Percentiles rank a stretch among this genome's conserved stretches.
These are phyloP conservation scores for Penicillium riverlandense DNA, from an alignment of 495 filamentous ascomycete genomes.

Conservation along the genomic window DNA sequence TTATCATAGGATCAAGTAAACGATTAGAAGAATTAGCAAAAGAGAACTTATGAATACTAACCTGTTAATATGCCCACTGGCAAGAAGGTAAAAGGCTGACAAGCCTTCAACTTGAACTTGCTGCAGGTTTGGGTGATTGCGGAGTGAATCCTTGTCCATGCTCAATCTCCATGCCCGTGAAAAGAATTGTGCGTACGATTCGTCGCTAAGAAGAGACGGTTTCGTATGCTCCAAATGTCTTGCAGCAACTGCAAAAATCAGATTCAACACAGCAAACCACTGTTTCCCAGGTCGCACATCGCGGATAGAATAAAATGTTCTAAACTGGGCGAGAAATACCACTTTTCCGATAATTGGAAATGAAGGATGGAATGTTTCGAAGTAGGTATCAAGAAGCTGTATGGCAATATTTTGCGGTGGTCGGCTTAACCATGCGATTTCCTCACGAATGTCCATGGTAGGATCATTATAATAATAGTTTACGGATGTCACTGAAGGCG, in stretches of 20 bases:
- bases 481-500: conserved; percentile 18
- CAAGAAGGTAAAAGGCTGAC: conserved; percentile 44
- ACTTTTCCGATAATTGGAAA: conserved; percentile 51
- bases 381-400: conserved; percentile 43
- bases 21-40: too few relatives aligned
- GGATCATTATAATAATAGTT: conserved; percentile 48
- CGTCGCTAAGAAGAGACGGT: conserved; percentile 25
- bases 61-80: conserved; percentile 48
- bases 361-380: conserved; percentile 45
- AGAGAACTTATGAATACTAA: conserved; percentile 5
- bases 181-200: conserved; percentile 46
- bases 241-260: conserved; percentile 54
- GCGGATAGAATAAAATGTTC: conserved; percentile 18
- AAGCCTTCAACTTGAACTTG: conserved; percentile 44
- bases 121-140: conserved; percentile 36
- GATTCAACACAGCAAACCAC: conserved; percentile 52
- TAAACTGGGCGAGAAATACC: conserved; percentile 28
- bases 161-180: conserved; percentile 46
- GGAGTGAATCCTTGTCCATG: conserved; percentile 22
- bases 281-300: conserved; percentile 25
- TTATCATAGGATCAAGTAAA: too few relatives aligned
- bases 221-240: conserved; percentile 35
- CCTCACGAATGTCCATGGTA: conserved; percentile 22
- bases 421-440: conserved; percentile 39
- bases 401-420: conserved; percentile 42